Conservation (phyloP, 2,329 filamentous ascomycete genomes). For the Mycosphaerella sp. region DNA sequence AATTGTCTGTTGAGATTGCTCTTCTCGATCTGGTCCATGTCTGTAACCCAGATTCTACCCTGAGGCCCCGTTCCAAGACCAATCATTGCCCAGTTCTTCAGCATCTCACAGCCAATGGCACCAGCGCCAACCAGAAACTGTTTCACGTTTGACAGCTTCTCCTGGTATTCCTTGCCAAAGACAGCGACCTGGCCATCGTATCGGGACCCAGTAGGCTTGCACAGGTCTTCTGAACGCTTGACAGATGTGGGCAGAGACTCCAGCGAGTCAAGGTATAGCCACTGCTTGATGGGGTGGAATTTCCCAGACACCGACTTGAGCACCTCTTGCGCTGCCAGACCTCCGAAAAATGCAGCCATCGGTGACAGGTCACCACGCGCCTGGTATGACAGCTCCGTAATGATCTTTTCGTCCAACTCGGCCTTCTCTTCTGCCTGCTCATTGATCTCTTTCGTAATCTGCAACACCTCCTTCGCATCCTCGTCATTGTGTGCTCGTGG, state of each 20-base stretch:
- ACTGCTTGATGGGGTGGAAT: conserved; percentile 92
- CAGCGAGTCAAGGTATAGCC: conserved; percentile 96
- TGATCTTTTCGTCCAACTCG: conserved; percentile 85
- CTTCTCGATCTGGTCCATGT: conserved; percentile 98
- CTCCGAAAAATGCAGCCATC: conserved; percentile 92
- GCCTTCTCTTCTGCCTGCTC: conserved; percentile 61
- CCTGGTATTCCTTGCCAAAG: conserved; percentile 87
- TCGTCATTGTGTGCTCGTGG: conserved; percentile 78
- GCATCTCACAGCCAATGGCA: conserved; percentile 96
- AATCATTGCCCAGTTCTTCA: conserved; percentile 99
- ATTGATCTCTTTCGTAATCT: conserved; percentile 68
- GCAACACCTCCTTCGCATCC: conserved; percentile 73
- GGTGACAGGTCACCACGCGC: conserved; percentile 84
- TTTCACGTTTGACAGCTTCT: conserved; percentile 83
- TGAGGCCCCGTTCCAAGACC: conserved; percentile 82
- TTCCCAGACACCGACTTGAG: conserved; percentile 97
- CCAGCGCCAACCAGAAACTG: conserved; percentile 95
- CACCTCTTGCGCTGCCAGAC: conserved; percentile 87
- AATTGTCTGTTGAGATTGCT: conserved; percentile 98
- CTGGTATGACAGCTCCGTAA: conserved; percentile 91
- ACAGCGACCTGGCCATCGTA: conserved; percentile 98
- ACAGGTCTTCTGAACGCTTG: conserved; percentile 75
- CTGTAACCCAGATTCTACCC: conserved; percentile 85
- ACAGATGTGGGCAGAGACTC: conserved; percentile 78
- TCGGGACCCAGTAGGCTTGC: conserved; percentile 74